Conservation (phyloP, 805 yeast species). For the fission yeast (Schizosaccharomyces pombe) region DNA sequence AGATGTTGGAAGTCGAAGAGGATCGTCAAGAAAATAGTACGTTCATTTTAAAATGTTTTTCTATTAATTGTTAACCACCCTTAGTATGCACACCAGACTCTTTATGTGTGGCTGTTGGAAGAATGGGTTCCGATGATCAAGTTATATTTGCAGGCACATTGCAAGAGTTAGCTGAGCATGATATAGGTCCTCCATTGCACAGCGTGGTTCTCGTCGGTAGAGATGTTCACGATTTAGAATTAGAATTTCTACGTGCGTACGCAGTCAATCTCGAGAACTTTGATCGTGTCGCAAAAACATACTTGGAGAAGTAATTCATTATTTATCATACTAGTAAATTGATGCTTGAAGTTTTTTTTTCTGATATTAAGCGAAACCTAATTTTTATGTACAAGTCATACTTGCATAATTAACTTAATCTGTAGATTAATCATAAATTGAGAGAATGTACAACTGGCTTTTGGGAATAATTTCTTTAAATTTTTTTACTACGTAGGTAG, state of each 20-base stretch:
- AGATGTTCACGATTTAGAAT: slow-evolving; percentile 77
- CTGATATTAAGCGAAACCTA: too few species aligned
- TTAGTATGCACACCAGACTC: slow-evolving; percentile 38
- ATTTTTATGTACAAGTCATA: too few species aligned
- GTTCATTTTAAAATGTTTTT: background rate
- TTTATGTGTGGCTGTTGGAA: slow-evolving; percentile 81
- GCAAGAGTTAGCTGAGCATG: slow-evolving; percentile 52
- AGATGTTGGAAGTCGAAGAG: slow-evolving; percentile 72
- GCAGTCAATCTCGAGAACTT: slow-evolving; percentile 36
- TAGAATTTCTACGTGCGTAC: slow-evolving; percentile 61
- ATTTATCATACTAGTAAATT: too few species aligned
- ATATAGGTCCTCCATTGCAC: slow-evolving; percentile 85
- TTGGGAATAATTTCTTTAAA: too few species aligned
- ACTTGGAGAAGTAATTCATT: background rate
- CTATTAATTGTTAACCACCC: background rate
- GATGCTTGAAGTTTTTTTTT: too few species aligned
- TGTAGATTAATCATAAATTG: too few species aligned
- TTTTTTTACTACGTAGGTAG: too few species aligned
- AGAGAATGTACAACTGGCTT: too few species aligned
- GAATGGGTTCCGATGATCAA: slow-evolving; percentile 74
- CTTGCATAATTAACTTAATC: too few species aligned
- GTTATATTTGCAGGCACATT: slow-evolving; percentile 66
- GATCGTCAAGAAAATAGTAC: slow-evolving; percentile 41
- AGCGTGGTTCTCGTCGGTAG: slow-evolving; percentile 76
- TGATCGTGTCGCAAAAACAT: slow-evolving; percentile 10